Conservation (phyloP, 495 filamentous ascomycete genomes). For the Penicillium macrosclerotiorum region DNA sequence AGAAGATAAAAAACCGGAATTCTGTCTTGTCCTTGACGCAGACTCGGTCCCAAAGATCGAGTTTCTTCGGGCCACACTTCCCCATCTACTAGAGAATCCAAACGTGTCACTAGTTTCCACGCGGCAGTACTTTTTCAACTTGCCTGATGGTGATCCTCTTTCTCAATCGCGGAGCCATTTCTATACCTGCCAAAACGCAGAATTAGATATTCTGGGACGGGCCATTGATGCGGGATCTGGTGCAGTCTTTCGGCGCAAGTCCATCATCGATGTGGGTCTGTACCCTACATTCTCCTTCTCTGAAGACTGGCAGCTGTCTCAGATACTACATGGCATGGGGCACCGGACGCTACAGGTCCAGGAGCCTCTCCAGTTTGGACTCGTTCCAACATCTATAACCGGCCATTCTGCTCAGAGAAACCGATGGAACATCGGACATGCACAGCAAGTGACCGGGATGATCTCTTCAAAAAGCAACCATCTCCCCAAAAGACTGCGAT, state of each 20-base stretch:
- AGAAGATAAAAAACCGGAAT: conserved; percentile 41
- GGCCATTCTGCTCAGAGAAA: conserved; percentile 52
- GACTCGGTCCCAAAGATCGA: conserved; percentile 47
- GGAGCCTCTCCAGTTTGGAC: conserved; percentile 51
- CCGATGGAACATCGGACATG: conserved; percentile 42
- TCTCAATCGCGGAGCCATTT: conserved; percentile 44
- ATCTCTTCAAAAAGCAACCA: conserved; percentile 7
- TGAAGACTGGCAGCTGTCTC: conserved; percentile 51
- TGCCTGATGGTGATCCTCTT: conserved; percentile 48
- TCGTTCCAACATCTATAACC: conserved; percentile 46
- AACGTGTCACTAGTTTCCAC: conserved; percentile 31
- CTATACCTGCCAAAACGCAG: conserved; percentile 35
- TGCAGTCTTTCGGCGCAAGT: conserved; percentile 43
- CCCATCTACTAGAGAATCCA: conserved; percentile 44
- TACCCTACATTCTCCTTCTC: conserved; percentile 50
- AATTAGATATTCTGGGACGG: conserved; percentile 22
- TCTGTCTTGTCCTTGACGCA: conserved; percentile 37
- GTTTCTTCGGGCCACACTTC: conserved; percentile 49
- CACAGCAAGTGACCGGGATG: conserved; percentile 31
- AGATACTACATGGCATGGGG: conserved; percentile 41
- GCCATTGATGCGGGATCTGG: conserved; percentile 48
- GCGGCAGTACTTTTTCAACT: conserved; percentile 50
- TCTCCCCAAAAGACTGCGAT: conserved; percentile 18
- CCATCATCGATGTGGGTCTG: conserved; percentile 44
- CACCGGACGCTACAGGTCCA: conserved; percentile 46